Evolutionary conservation across 495 filamentous ascomycete genomes (phyloP).

Genomic region (Daldinia concentrica): DNA sequence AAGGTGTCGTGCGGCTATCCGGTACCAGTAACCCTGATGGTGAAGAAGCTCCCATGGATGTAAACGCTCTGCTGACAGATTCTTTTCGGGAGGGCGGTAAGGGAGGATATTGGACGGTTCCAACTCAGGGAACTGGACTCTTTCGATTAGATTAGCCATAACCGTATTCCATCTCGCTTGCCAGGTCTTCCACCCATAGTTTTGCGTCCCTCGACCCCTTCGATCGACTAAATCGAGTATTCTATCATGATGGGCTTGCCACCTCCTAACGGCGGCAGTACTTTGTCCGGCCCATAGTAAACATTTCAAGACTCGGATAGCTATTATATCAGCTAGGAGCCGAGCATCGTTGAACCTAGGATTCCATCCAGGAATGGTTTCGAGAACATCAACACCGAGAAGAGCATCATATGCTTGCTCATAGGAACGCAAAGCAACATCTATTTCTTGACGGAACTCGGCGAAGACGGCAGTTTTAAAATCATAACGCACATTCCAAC

Average conservation of each 20-base stretch:
- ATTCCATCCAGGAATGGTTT: conserved; percentile 86
- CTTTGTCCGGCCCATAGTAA: conserved; percentile 78
- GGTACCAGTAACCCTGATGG: conserved; percentile 88
- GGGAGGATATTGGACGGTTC: conserved; percentile 49
- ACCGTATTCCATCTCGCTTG: conserved; percentile 81
- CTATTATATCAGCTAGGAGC: conserved; percentile 78
- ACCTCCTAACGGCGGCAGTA: conserved; percentile 76
- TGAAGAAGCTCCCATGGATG: conserved; percentile 83
- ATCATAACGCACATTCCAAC: conserved; percentile 92
- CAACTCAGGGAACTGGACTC: conserved; percentile 61
- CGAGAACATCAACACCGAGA: conserved; percentile 81
- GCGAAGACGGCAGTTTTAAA: conserved; percentile 91
- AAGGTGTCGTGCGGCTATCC: conserved; percentile 72
- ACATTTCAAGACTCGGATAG: conserved; percentile 81
- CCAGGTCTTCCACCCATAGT: conserved; percentile 90
- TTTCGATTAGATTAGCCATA: conserved; percentile 82
- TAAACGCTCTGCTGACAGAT: conserved; percentile 69
- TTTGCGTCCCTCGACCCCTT: conserved; percentile 80
- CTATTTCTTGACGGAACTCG: conserved; percentile 90
- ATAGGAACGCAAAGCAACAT: conserved; percentile 81
- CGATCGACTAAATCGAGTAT: conserved; percentile 80
- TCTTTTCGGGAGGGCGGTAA: conserved; percentile 74
- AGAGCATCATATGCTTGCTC: conserved; percentile 85
- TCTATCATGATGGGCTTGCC: conserved; percentile 75
- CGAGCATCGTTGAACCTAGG: conserved; percentile 87